Conservation (phyloP, 805 yeast species). For the Kregervanrija delftensis region DNA sequence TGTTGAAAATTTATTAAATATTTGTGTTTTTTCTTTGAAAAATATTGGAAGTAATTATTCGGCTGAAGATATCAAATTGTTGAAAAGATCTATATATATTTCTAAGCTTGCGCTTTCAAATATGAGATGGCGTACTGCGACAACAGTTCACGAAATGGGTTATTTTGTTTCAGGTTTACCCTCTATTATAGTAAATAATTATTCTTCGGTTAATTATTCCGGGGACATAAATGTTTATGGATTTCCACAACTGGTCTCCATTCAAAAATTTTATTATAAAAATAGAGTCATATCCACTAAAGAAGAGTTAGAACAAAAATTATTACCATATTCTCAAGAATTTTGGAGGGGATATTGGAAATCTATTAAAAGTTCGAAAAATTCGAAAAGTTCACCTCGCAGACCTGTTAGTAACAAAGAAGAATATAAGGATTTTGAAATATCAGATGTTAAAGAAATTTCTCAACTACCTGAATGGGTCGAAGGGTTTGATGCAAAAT, state of each 20-base stretch:
- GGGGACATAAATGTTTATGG: conserved; percentile 42
- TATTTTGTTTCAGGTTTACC: conserved; percentile 45
- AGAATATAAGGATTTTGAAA: conserved; percentile 9
- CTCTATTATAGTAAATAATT: conserved; percentile 30
- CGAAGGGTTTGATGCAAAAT: conserved; percentile 18
- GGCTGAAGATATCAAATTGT: conserved; percentile 32
- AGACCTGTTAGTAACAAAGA: conserved; percentile 10
- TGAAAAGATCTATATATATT: conserved; percentile 36
- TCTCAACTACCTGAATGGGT: conserved; percentile 24
- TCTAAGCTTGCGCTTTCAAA: conserved; percentile 46
- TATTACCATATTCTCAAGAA: conserved; percentile 29
- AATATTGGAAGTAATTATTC: conserved; percentile 27
- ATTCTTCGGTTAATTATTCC: conserved; percentile 36
- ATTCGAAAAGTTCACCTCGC: conserved; percentile 22
- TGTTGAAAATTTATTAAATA: conserved; percentile 42
- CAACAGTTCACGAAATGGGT: conserved; percentile 61
- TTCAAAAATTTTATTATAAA: conserved; percentile 48
- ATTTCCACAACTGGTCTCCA: conserved; percentile 47
- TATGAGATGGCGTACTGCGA: conserved; percentile 49
- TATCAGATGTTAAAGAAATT: conserved; percentile 18
- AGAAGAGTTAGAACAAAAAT: conserved; percentile 24
- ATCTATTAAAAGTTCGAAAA: conserved; percentile 22
- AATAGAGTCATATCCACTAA: conserved; percentile 37
- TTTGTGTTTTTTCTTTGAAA: conserved; percentile 40
- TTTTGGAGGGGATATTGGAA: conserved; percentile 56